Evolutionary conservation across 495 filamentous ascomycete genomes (phyloP), one percentile per base, ranked within the genome.

Genomic region (Stereocaulon alpinum): DNA sequence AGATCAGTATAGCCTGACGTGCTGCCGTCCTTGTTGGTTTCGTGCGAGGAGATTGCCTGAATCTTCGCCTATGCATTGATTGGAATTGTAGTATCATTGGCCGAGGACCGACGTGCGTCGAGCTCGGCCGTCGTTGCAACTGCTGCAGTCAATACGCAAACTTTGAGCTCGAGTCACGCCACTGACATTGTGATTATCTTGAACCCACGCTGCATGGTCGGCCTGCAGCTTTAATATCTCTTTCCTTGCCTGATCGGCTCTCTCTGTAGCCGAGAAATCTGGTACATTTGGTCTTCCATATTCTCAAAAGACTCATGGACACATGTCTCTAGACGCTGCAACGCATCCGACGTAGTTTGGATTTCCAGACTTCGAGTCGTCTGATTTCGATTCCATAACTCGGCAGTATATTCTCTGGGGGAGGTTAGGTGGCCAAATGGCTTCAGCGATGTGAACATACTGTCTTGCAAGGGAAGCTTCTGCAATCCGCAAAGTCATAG

Each of bases 1-100:
- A 24, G 24, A 24, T 24, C 24, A 3, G 24, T 24, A 24, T 24
- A 24, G 24, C 24, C 24, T 24, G 24, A 24, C 24, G 1, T 24
- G 24, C 24, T 24, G 24, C 24, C 24, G 24, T 24, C 24, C 24
- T 24, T 24, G 24, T 50, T 50, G 47, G 29, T 12, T 11, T 17
- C 30, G 11, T 50, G 27, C 27, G 47, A 17, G 47, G 5, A 2
- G 24, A 9, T 27, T 27, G 24, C 17, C 12, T 24, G 5, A 17
- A 4, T 17, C 4, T 30, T n/a, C 47, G 47, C 30, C 22, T 50
- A 7, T 30, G 47, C 22, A 50, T 12, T 17, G 47, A 7, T 24
- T 50, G 47, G 14, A 50, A 50, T 18, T 50, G 47, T 17, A 50
- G 47, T 17, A 50, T 50, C 27, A 50, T 50, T 50, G 47, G 47